A percentile compares a stretch with the other conserved stretches of the same genome.
Conservation (phyloP, 169 alveolate species). For the Theileria equi region DNA sequence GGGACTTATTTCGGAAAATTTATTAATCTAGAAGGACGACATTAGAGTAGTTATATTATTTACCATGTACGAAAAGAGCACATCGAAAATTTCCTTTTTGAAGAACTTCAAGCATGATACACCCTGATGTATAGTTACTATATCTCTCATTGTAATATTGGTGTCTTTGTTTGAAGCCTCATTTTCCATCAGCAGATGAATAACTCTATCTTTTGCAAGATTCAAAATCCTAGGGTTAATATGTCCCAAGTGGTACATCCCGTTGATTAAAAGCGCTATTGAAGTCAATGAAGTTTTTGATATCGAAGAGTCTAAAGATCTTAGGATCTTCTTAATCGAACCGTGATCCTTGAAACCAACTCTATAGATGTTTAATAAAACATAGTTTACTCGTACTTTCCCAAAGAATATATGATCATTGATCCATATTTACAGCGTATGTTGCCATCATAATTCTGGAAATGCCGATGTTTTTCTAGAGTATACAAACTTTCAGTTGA, state of each 20-base stretch:
- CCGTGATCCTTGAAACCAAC: slow-evolving; percentile 2
- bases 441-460: background rate
- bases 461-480: background rate
- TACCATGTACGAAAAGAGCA: slow-evolving; percentile 35
- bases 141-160: slow-evolving; percentile 14
- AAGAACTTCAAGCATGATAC: slow-evolving; percentile 12
- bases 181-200: too few relatives aligned
- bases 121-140: slow-evolving; percentile 45
- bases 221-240: background rate
- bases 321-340: background rate
- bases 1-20: background rate
- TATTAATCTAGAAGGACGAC: background rate
- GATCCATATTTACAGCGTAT: slow-evolving; percentile 13
- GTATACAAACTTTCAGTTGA: slow-evolving; percentile 11
- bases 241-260: background rate
- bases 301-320: background rate
- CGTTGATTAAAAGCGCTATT: slow-evolving; percentile 3
- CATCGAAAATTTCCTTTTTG: slow-evolving; percentile 27
- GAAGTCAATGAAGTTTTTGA: background rate
- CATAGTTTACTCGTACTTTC: slow-evolving; percentile 1
- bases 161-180: too few relatives aligned
- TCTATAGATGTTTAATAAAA: background rate
- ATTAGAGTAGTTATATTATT: background rate
- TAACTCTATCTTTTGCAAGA: too few relatives aligned
- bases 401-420: slow-evolving; percentile 37